Base-by-base conservation (phyloP, 2,329 filamentous ascomycete genomes). In the Diaporthe aspalathi region DNA sequence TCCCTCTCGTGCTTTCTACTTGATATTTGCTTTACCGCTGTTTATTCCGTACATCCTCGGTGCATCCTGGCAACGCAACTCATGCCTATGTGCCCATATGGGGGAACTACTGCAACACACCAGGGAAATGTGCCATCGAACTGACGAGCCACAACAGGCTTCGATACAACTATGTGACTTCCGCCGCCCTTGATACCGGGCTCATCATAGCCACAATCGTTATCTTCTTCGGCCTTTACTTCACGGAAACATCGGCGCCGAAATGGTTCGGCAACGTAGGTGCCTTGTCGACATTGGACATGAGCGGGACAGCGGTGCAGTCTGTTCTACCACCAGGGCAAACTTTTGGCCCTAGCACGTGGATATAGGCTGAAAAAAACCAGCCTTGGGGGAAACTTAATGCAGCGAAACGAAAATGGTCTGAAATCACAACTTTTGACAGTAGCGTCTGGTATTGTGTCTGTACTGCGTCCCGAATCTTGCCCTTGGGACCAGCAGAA, bases 121-220 rank as follows among this genome's bases (percentile, higher is more conserved):
- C 35, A 60, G 3, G 14, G 49, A 49, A 14, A 38, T 7, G 29
- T 35, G 22, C 20, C n/a, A 40, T 6, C 11, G 24, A 1, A 38
- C 60, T 65, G 29, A 65, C 60, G 22, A 35, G 22, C 20, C 22
- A 20, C 16, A 9, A 20, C 3, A 65, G 60, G 67, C 83, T 92
- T 79, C 89, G 91, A 79, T 94, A 93, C 83, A 94, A 94, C 83
- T 94, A 94, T 79, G 86, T 93, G 77, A 89, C 91, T 0, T 93
- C 91, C 24, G 92, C 92, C 0, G 92, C 90, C 1, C 82, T 94
- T 47, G 92, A 94, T 79, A 88, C 88, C 62, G 92, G 92, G 6
- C 84, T 93, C 6, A 89, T 91, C 16, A 79, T 93, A 24, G 88
- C 86, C 43, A 91, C 91, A 0, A 86, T 94, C 45, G 79, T 94